A percentile compares a stretch with the other conserved stretches of the same genome.
These are phyloP conservation scores for Caryopteris hybrid DNA, from an alignment of 305 asterid genomes.

Conservation along the genomic window DNA sequence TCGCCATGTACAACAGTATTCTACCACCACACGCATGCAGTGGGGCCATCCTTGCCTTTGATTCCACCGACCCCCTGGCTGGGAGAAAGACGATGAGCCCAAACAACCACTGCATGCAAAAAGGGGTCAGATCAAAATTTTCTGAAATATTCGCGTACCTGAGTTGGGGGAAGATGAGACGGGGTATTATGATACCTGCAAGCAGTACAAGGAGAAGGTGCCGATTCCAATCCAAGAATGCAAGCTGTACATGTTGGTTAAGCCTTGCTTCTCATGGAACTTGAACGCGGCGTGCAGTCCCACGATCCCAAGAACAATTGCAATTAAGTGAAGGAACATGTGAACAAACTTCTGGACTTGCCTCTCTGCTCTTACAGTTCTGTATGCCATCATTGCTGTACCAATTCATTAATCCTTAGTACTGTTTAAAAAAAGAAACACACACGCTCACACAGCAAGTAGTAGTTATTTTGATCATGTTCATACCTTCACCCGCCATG, in stretches of 20 bases:
- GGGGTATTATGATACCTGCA: conserved; percentile 43
- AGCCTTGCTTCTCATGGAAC: conserved; percentile 38
- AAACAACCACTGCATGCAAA: conserved; percentile 44
- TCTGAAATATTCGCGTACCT: background rate
- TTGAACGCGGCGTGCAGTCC: conserved; percentile 75
- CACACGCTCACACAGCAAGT: background rate
- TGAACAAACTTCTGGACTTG: conserved; percentile 46
- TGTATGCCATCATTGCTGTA: conserved; percentile 87
- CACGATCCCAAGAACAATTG: conserved; percentile 60
- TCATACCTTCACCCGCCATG: conserved; percentile 68
- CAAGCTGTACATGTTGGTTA: conserved; percentile 50
- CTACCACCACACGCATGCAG: conserved; percentile 59
- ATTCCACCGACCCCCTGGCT: conserved; percentile 29
- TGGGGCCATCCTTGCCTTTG: conserved; percentile 31
- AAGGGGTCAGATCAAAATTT: background rate
- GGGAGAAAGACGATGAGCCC: conserved; percentile 43
- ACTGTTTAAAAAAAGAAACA: background rate
- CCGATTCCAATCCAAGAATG: conserved; percentile 89
- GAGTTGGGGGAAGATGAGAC: background rate
- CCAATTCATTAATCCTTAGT: background rate
- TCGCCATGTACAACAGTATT: conserved; percentile 57
- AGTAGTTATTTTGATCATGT: background rate
- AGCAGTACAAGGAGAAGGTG: conserved; percentile 58
- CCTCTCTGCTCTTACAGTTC: conserved; percentile 44
- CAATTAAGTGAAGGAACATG: conserved; percentile 43